These are phyloP conservation scores for Rhododendron williamsianum DNA, from an alignment of 148 eudicot genomes.

Conservation along the genomic window DNA sequence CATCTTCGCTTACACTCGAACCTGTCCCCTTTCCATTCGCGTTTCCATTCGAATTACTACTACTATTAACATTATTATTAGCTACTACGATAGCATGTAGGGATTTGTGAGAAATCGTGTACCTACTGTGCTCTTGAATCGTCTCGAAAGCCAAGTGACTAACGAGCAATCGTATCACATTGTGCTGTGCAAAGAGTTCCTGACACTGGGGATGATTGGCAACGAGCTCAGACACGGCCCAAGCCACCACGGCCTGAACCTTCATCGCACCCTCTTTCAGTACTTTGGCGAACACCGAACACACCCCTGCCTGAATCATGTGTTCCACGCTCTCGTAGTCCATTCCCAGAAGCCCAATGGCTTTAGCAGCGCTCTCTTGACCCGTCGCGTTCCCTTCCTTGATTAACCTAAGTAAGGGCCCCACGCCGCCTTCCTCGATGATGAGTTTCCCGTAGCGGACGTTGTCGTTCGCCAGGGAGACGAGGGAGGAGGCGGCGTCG, in stretches of 20 bases:
- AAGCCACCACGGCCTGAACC: conserved; percentile 17
- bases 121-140: conserved; percentile 14
- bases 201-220: not conserved
- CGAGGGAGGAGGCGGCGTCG: conserved; percentile 8
- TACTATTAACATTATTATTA: not conserved
- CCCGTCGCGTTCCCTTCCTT: conserved; percentile 4
- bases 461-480: conserved; percentile 8
- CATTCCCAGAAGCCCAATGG: conserved; percentile 8
- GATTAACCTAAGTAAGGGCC: not conserved
- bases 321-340: conserved; percentile 10
- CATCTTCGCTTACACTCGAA: not conserved
- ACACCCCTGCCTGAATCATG: not conserved
- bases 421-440: conserved; percentile 16
- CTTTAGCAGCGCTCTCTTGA: conserved; percentile 7
- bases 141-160: conserved; percentile 13
- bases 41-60: not conserved
- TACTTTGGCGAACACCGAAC: conserved; percentile 7
- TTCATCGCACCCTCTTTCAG: conserved; percentile 14
- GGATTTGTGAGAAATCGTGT: not conserved
- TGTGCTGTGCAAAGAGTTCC: conserved; percentile 11
- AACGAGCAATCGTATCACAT: conserved; percentile 10
- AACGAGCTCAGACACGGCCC: conserved; percentile 12
- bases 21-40: not conserved
- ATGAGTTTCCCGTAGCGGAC: conserved; percentile 10
- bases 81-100: not conserved